Evolutionary conservation across 148 eudicot genomes (phyloP), one percentile per base, ranked within the genome.

Genomic region (Salicornia ramosissima): DNA sequence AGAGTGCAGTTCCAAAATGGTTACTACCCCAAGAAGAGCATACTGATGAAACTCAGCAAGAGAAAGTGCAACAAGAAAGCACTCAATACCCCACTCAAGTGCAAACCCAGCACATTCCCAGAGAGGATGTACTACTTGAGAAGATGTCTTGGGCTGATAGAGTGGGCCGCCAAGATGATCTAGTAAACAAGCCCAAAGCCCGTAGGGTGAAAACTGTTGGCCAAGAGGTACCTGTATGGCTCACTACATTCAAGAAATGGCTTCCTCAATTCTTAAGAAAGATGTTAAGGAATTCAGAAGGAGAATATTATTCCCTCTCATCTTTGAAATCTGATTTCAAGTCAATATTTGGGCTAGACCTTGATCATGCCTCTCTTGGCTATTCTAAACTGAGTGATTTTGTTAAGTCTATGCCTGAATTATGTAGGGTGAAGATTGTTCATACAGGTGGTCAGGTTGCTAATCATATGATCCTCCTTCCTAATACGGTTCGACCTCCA

Each of bases 291-390:
- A 79, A 75, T 65, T 16, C 72, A 58, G 60, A 43, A 71, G 82
- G 76, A 28, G 79, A 75, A 60, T 79, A 40, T 49, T 79, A 79
- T 68, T 67, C 82, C 60, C 70, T 79, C 16, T 79, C 82, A 28
- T 79, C 82, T 66, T 39, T 79, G 73, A 79, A 79, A 76, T 21
- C 82, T 16, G 82, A 79, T 67, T 79, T 79, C 40, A 79, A 71
- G 75, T 40, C 70, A 46, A 64, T 62, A 0, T 75, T 66, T 54
- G 76, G 82, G 66, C 58, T 71, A 15, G 76, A 75, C 42, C 82
- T 79, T 52, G 82, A 79, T 39, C 82, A 79, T 62, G 69, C 73
- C 49, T 71, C 82, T 31, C 69, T 79, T 51, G 82, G 82, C 12
- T 75, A 79, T 70, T 53, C 76, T 33, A 79, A 79, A 72, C 69